Base-by-base conservation (phyloP, 495 filamentous ascomycete genomes). In the Trichodelitschia bisporula region DNA sequence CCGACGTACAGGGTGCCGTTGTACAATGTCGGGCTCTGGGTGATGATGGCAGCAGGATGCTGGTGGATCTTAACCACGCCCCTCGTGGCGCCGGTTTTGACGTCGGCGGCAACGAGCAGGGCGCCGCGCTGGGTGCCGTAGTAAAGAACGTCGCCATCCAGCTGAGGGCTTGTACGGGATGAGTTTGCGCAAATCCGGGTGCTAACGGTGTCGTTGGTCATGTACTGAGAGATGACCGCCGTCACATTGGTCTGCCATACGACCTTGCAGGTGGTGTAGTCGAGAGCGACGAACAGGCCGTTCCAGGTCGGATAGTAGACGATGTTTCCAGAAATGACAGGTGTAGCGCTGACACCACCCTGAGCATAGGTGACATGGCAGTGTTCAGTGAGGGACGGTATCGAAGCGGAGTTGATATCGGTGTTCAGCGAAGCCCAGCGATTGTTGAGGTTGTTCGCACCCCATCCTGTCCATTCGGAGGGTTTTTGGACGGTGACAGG, bases 261-360 rank as follows among this genome's bases (percentile, higher is more conserved):
- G 15, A 53, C 39, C 25, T 40, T 25, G 37, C 48, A 53, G 6
- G 38, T 34, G 18, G 34, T 29, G 33, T 44, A 53, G 35, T 54
- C 35, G n/a, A 54, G 34, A 4, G 51, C 51, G 10, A 47, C 41
- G 33, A 52, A 44, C 1, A 40, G 36, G 29, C 48, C 51, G 32
- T 45, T 40, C 44, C 46, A 53, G 10, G 48, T 51, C 9, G 51
- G 51, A 31, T 40, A 54, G 31, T 50, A 55, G 20, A 37, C 50
- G 2, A 38, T 38, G 27, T 44, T 31, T 16, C 30, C 37, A 13
- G 13, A 5, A 2, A 48, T 36, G 1, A 43, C 37, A 2, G 51
- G 47, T 16, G 51, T 44, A 2, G 49, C 41, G 32, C 44, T 50
- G 20, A 46, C 39, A 1, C 50, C 49, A n/a, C n/a, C n/a, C n/a